phyloP scores from a whole-genome alignment of 2,329 filamentous ascomycete species.

The Cladophialophora chaetospira region DNA sequence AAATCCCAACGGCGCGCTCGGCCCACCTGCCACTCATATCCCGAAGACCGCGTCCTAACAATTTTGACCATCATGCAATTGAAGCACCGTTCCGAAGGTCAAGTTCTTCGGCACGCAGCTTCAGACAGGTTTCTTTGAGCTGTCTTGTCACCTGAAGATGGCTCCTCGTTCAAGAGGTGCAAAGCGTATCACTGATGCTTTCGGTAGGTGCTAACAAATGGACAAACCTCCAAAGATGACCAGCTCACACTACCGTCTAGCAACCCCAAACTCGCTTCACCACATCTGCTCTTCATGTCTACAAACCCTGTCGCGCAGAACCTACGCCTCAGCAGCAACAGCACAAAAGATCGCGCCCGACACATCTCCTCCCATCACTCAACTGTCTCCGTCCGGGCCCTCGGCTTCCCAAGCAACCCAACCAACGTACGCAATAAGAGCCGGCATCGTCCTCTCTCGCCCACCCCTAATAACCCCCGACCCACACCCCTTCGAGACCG shows the following conservation, averaged over 20 bases:
- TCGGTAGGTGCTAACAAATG: slow-evolving; percentile 16
- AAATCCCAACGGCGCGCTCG: too few species aligned
- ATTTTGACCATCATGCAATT: too few species aligned
- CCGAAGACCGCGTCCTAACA: too few species aligned
- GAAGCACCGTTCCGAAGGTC: background rate
- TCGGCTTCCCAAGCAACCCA: slow-evolving; percentile 41
- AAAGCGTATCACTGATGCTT: slow-evolving; percentile 22
- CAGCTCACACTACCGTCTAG: slow-evolving; percentile 22
- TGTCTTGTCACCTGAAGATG: slow-evolving; percentile 14
- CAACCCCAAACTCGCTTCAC: slow-evolving; percentile 18
- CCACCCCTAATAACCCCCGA: slow-evolving; percentile 83
- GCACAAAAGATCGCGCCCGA: slow-evolving; percentile 17
- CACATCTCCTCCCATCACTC: slow-evolving; percentile 17
- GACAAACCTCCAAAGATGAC: background rate
- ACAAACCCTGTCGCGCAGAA: slow-evolving; percentile 22
- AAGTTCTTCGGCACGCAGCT: too few species aligned
- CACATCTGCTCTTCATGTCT: slow-evolving; percentile 33
- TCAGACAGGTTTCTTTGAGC: background rate
- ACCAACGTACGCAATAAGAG: slow-evolving; percentile 52
- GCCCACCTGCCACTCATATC: too few species aligned
- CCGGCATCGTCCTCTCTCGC: slow-evolving; percentile 82
- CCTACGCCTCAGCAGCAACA: slow-evolving; percentile 29
- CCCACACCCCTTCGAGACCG: slow-evolving; percentile 83
- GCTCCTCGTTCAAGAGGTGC: slow-evolving; percentile 32
- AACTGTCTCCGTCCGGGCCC: slow-evolving; percentile 40